These are phyloP conservation scores for Auriscalpium vulgare DNA, from an alignment of 768 basidiomycete species.

Conservation along the genomic window DNA sequence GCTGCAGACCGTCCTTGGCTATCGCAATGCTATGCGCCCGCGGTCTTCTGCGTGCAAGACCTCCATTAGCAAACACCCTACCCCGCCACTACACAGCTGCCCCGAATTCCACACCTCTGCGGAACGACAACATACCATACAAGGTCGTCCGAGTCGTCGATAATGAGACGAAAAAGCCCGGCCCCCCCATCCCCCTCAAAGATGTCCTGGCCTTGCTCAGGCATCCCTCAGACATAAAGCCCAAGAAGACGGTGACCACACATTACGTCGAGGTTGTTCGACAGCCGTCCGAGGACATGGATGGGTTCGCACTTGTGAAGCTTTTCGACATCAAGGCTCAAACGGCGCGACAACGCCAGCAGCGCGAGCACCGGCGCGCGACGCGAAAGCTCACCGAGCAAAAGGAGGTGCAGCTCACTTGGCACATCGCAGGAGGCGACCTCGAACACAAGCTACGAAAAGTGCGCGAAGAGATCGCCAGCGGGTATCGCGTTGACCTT, in stretches of 20 bases:
- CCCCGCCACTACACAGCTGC: too few relatives aligned
- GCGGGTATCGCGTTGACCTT: conserved; percentile 23
- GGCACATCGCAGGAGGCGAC: conserved; percentile 26
- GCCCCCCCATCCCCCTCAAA: conserved; percentile 5
- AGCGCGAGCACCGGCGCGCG: conserved; percentile 3
- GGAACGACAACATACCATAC: conserved; percentile 10
- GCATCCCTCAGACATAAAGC: neutral
- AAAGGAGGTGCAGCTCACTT: conserved; percentile 32
- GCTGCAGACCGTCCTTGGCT: too few relatives aligned
- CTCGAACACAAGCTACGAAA: conserved; percentile 30
- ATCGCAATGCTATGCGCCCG: too few relatives aligned
- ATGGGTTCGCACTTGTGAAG: conserved; percentile 14
- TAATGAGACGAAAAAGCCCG: conserved; percentile 9
- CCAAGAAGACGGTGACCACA: neutral
- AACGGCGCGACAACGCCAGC: conserved; percentile 4
- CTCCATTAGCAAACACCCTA: too few relatives aligned
- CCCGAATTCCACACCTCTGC: too few relatives aligned
- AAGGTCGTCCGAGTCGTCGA: conserved; percentile 13
- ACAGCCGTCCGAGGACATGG: conserved; percentile 8
- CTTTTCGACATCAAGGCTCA: conserved; percentile 3
- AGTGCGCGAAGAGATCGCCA: conserved; percentile 21
- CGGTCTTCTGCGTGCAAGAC: too few relatives aligned
- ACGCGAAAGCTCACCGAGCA: conserved; percentile 13
- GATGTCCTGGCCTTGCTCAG: conserved; percentile 6
- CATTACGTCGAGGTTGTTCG: conserved; percentile 12